phyloP scores from a whole-genome alignment of 2,329 filamentous ascomycete species.

The Laburnicola sp. region DNA sequence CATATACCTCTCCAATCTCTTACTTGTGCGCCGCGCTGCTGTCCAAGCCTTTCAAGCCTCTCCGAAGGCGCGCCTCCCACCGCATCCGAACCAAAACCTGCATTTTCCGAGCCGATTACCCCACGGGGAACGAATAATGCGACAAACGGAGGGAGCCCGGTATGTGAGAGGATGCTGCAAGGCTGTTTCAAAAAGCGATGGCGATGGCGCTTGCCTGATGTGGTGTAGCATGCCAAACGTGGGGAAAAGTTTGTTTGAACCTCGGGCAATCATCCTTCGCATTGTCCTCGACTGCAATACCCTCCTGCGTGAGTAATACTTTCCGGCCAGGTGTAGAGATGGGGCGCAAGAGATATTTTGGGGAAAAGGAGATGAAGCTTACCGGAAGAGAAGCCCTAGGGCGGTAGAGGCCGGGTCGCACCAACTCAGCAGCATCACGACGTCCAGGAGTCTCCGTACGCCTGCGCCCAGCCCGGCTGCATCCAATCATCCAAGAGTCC shows the following conservation, averaged over 20 bases:
- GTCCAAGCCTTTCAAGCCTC: no score
- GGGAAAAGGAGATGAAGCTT: no score
- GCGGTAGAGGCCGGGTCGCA: neutral
- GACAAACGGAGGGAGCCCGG: neutral
- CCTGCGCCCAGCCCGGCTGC: no score
- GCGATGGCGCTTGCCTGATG: slow-evolving; percentile 2
- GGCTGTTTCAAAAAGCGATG: slow-evolving; percentile 1
- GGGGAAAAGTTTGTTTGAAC: slow-evolving; percentile 7
- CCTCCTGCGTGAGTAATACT: neutral
- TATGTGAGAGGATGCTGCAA: neutral
- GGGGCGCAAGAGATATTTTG: neutral
- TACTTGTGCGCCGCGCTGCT: no score
- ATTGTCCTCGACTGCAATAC: neutral
- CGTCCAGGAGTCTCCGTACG: no score
- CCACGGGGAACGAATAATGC: neutral
- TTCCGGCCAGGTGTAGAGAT: no score
- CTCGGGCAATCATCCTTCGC: neutral
- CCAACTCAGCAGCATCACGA: neutral
- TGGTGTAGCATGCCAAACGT: neutral
- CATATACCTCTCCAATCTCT: no score
- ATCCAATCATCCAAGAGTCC: no score
- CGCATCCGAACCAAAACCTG: neutral
- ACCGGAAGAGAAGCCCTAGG: neutral
- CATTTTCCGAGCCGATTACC: neutral
- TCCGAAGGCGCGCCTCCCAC: no score